A percentile compares a stretch with the other conserved stretches of the same genome.
Evolutionary conservation across 208 protist species (phyloP).

Genomic region (Plasmodiophora brassicae): DNA sequence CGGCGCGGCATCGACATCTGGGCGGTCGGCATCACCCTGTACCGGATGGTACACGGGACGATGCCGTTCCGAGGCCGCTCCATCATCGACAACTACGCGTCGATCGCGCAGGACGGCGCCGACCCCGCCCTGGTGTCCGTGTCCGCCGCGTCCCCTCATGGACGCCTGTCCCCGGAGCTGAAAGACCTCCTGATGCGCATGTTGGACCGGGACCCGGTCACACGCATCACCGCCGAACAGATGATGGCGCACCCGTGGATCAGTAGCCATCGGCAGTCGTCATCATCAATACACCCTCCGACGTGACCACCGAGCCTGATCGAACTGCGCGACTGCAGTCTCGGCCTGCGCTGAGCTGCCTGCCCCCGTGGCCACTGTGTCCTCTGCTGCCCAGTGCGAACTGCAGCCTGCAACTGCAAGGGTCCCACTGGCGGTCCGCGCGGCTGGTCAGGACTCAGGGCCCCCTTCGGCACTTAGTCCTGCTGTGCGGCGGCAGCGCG

Average conservation of each 20-base stretch:
- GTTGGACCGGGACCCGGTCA: background rate
- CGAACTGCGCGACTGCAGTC: too few species aligned
- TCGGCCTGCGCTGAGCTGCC: too few species aligned
- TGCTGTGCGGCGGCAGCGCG: too few species aligned
- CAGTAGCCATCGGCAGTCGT: too few species aligned
- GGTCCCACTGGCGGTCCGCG: too few species aligned
- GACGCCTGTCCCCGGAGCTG: background rate
- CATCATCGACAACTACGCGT: constrained; percentile 18
- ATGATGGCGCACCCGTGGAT: background rate
- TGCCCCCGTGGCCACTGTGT: too few species aligned
- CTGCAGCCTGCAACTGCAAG: too few species aligned
- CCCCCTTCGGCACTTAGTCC: too few species aligned
- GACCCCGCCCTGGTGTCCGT: background rate
- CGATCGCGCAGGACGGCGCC: background rate
- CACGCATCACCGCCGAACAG: background rate
- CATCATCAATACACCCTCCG: too few species aligned
- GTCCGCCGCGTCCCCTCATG: background rate
- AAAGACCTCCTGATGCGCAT: background rate
- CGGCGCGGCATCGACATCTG: constrained; percentile 23
- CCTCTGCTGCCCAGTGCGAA: too few species aligned
- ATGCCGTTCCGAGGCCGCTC: background rate
- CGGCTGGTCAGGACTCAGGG: too few species aligned
- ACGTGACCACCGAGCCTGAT: too few species aligned
- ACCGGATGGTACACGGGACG: constrained; percentile 5
- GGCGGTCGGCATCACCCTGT: background rate